Percentiles rank a stretch among this genome's conserved stretches.
Evolutionary conservation across 345 rosid species (phyloP).

Genomic region (Zanthoxylum bungeanum): DNA sequence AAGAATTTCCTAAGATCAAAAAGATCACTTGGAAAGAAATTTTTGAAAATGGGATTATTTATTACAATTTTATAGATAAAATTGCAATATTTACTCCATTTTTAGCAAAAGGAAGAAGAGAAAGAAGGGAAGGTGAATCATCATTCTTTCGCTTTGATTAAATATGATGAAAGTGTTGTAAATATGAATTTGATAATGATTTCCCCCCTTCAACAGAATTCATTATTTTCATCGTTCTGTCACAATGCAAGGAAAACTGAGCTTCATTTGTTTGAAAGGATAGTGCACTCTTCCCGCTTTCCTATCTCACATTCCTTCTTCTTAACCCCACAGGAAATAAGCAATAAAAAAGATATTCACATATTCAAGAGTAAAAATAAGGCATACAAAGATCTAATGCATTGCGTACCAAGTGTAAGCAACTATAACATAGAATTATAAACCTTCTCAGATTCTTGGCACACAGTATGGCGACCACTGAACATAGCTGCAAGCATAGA

Average conservation of each 20-base stretch:
- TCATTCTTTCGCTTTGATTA: background rate
- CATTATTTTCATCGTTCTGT: background rate
- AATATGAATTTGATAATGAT: background rate
- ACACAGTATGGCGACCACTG: conserved; percentile 73
- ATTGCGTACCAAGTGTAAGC: background rate
- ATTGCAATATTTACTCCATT: background rate
- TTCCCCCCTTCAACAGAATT: background rate
- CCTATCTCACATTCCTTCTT: background rate
- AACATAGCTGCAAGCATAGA: conserved; percentile 96
- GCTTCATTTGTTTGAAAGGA: background rate
- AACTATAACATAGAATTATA: background rate
- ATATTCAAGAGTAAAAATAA: background rate
- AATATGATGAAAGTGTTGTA: background rate
- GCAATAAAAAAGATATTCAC: no score
- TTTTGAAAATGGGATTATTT: background rate
- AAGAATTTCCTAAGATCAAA: background rate
- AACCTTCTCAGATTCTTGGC: conserved; percentile 59
- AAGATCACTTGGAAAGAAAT: background rate
- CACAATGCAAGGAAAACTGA: background rate
- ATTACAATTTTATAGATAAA: background rate
- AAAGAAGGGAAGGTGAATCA: background rate
- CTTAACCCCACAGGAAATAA: background rate
- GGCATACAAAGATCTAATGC: background rate
- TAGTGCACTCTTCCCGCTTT: background rate
- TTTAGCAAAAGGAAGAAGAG: background rate